These are phyloP conservation scores for Purpureocillium lavendulum DNA, from an alignment of 2,329 filamentous ascomycete species.

Conservation along the genomic window DNA sequence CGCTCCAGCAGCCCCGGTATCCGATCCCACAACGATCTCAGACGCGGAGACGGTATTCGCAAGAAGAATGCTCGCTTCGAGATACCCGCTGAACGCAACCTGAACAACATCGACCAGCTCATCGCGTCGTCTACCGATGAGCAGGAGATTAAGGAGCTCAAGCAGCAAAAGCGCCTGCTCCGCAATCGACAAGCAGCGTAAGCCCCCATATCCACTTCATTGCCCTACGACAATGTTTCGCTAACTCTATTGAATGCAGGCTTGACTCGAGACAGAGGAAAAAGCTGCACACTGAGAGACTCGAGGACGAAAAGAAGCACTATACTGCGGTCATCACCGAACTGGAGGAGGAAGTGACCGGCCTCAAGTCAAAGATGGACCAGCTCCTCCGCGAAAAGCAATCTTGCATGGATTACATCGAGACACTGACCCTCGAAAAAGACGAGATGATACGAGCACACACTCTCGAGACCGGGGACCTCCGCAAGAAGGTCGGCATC, in stretches of 20 bases:
- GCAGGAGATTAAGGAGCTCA: constrained; percentile 92
- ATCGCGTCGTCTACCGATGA: constrained; percentile 85
- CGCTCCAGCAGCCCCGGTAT: constrained; percentile 59
- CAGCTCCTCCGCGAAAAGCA: constrained; percentile 67
- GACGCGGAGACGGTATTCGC: constrained; percentile 78
- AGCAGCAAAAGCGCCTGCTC: constrained; percentile 92
- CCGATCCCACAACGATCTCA: constrained; percentile 68
- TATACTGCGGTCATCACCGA: constrained; percentile 68
- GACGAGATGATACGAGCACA: constrained; percentile 83
- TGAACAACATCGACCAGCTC: constrained; percentile 89
- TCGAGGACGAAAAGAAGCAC: constrained; percentile 95
- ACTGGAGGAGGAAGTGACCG: constrained; percentile 68
- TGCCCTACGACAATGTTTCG: not conserved
- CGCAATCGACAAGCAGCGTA: constrained; percentile 96
- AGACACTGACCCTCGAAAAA: constrained; percentile 74
- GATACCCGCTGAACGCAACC: constrained; percentile 86
- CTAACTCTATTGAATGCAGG: constrained; percentile 33
- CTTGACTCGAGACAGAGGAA: constrained; percentile 95
- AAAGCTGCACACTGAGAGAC: constrained; percentile 94
- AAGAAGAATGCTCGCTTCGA: constrained; percentile 99
- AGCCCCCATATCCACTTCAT: constrained; percentile 24
- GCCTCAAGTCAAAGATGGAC: constrained; percentile 61
- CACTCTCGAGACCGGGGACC: constrained; percentile 81
- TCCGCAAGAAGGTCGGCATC: constrained; percentile 86
- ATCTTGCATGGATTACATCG: constrained; percentile 65